A percentile compares a stretch with the other conserved stretches of the same genome.
Evolutionary conservation across 1,139 yeast genomes (phyloP).

Genomic region (Nadsonia commutata): DNA sequence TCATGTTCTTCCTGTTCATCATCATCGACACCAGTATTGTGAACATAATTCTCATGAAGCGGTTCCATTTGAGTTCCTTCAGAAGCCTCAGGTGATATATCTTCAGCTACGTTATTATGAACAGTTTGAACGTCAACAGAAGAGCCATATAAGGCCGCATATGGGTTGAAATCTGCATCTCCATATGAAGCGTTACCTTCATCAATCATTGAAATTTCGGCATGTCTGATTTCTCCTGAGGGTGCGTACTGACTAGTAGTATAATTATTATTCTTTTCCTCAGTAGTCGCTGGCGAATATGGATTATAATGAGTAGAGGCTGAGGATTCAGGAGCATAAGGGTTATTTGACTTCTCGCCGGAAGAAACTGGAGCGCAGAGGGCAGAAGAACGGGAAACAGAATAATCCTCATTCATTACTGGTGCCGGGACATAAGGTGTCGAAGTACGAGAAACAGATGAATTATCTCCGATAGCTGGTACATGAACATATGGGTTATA

Average conservation of each 20-base stretch:
- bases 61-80: slow-evolving; percentile 5
- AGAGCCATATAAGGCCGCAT: background rate
- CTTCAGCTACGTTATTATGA: background rate
- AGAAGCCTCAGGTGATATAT: background rate
- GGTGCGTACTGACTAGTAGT: slow-evolving; percentile 4
- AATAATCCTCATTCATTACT: no score
- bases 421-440: slow-evolving; percentile 1
- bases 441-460: background rate
- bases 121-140: no score
- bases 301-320: background rate
- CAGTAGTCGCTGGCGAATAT: background rate
- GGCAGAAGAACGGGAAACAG: slow-evolving; percentile 1
- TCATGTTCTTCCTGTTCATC: slow-evolving; percentile 12
- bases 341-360: background rate
- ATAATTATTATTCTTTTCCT: slow-evolving; percentile 1
- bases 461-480: no score
- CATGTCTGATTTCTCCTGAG: background rate
- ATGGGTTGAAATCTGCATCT: background rate
- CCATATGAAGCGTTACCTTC: slow-evolving; percentile 1
- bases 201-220: background rate
- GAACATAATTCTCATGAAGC: slow-evolving; percentile 6
- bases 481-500: no score
- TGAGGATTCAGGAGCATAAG: background rate
- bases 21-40: no score
- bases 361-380: slow-evolving; percentile 3